These are phyloP conservation scores for Zygosaccharomyces bisporus DNA, from an alignment of 805 yeast genomes.

Conservation along the genomic window DNA sequence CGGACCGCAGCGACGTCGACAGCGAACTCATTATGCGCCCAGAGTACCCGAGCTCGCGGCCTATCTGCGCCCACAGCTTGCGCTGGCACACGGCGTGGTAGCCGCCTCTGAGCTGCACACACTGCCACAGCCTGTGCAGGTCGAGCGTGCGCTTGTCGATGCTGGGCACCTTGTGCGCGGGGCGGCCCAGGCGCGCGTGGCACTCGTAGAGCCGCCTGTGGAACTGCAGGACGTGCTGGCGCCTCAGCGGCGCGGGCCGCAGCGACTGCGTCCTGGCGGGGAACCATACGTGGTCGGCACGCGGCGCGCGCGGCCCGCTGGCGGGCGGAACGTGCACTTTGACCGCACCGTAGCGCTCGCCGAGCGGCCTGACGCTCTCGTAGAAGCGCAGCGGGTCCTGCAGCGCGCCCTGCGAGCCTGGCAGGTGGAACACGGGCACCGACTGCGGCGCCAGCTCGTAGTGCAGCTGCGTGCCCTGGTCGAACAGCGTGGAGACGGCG, in stretches of 20 bases:
- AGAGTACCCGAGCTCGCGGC: conserved; percentile 72
- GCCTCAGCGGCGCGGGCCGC: conserved; percentile 36
- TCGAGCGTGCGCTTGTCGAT: conserved; percentile 66
- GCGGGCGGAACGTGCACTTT: conserved; percentile 15
- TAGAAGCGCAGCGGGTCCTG: conserved; percentile 26
- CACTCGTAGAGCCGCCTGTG: conserved; percentile 45
- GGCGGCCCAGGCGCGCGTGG: conserved; percentile 34
- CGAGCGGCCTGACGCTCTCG: conserved; percentile 23
- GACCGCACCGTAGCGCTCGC: conserved; percentile 27
- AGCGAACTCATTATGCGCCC: conserved; percentile 69
- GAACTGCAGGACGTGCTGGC: conserved; percentile 45
- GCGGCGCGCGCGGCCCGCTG: conserved; percentile 5
- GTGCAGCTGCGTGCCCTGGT: conserved; percentile 9
- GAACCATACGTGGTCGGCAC: conserved; percentile 28
- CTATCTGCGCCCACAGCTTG: conserved; percentile 79
- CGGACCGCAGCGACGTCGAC: conserved; percentile 60
- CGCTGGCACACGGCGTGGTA: conserved; percentile 55
- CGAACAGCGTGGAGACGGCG: not conserved
- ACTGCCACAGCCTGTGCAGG: conserved; percentile 52
- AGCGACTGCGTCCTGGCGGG: conserved; percentile 27
- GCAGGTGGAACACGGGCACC: conserved; percentile 24
- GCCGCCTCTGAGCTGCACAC: conserved; percentile 66
- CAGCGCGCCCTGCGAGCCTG: conserved; percentile 12
- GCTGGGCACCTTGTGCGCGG: conserved; percentile 50
- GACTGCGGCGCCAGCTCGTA: conserved; percentile 21